phyloP scores from a whole-genome alignment of 2,329 filamentous ascomycete species.

The Calonectria honghensis region DNA sequence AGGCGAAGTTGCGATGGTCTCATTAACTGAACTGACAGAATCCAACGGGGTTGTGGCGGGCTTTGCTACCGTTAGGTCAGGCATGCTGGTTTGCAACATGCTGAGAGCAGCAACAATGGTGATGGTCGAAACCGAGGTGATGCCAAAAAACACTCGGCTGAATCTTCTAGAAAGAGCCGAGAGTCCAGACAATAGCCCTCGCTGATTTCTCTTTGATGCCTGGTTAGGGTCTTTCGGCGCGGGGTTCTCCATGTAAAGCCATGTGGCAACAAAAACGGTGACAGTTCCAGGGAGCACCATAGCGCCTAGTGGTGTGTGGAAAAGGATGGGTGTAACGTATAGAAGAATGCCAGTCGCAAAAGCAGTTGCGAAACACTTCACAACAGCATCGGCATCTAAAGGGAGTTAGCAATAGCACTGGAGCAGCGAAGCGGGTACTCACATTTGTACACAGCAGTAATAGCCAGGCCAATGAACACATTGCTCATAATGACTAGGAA shows the following conservation, averaged over 20 bases:
- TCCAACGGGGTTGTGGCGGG: too few relatives aligned
- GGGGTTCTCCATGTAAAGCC: constrained; percentile 15
- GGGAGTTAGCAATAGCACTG: background rate
- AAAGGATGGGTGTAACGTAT: background rate
- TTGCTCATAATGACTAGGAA: constrained; percentile 7
- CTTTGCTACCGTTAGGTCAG: background rate
- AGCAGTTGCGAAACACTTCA: constrained; percentile 17
- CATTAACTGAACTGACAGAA: background rate
- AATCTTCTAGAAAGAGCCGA: background rate
- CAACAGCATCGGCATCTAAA: constrained; percentile 7
- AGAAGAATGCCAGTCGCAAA: constrained; percentile 8
- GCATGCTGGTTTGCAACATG: constrained; percentile 1
- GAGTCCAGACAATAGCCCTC: background rate
- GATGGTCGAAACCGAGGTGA: background rate
- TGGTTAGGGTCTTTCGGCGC: background rate
- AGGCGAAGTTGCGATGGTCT: constrained; percentile 11
- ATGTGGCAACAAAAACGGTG: constrained; percentile 10
- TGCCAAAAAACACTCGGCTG: background rate
- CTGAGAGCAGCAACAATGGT: background rate
- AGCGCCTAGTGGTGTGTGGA: constrained; percentile 1
- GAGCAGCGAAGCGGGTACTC: background rate
- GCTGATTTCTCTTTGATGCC: background rate
- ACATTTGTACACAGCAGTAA: constrained; percentile 14
- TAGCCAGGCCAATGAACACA: constrained; percentile 13
- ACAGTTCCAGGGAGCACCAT: constrained; percentile 15